phyloP scores from a whole-genome alignment of 208 protist species.

The Leishmania amazonensis region DNA sequence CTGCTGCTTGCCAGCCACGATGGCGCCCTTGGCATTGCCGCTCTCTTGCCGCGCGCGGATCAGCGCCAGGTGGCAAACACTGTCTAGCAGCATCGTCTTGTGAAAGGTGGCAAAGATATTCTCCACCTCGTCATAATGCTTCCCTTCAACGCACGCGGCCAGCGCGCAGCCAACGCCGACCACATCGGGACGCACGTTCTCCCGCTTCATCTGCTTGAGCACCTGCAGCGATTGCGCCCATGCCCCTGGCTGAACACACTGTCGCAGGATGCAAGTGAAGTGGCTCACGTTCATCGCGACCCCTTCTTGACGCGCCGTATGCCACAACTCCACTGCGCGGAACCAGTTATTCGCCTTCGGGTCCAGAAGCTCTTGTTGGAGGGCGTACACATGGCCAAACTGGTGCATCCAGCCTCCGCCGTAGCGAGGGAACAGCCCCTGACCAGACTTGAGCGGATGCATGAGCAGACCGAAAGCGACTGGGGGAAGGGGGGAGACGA shows the following conservation, averaged over 20 bases:
- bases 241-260: conserved; percentile 67
- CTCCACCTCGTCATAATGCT: conserved; percentile 43
- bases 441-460: conserved; percentile 66
- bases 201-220: conserved; percentile 65
- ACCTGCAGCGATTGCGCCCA: conserved; percentile 71
- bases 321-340: conserved; percentile 81
- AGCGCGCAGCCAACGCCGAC: conserved; percentile 65
- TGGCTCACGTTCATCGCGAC: conserved; percentile 75
- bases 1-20: conserved; percentile 58
- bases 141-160: conserved; percentile 61
- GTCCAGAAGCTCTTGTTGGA: conserved; percentile 86
- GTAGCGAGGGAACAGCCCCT: conserved; percentile 74
- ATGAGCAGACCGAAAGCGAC: conserved; percentile 22
- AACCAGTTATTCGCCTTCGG: conserved; percentile 78
- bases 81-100: conserved; percentile 72
- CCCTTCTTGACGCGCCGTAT: conserved; percentile 81
- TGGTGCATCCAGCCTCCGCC: conserved; percentile 92
- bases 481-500: not conserved
- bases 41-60: conserved; percentile 53
- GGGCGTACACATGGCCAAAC: conserved; percentile 89
- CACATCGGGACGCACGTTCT: conserved; percentile 74
- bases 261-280: conserved; percentile 76
- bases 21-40: conserved; percentile 37
- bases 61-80: conserved; percentile 77
- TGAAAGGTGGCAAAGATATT: conserved; percentile 53